Conservation (phyloP, 78 protist genomes). For the Dictyostelium firmibasis region DNA sequence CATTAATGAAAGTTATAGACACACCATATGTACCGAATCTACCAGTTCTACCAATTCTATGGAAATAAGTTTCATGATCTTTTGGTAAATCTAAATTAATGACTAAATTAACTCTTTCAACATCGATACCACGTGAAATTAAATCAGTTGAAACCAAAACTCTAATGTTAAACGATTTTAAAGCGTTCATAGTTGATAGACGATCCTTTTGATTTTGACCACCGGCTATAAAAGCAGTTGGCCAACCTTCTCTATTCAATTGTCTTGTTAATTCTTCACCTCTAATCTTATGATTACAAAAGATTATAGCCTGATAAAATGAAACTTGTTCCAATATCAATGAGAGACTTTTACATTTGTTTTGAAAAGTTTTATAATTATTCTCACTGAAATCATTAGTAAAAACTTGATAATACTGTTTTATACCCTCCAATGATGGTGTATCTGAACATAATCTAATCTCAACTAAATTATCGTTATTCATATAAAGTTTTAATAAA, state of each 20-base stretch:
- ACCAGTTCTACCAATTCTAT: slow-evolving; percentile 98
- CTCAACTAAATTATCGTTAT: neutral
- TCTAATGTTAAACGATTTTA: slow-evolving; percentile 91
- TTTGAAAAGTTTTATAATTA: slow-evolving; percentile 11
- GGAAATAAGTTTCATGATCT: slow-evolving; percentile 94
- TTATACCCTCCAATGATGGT: slow-evolving; percentile 52
- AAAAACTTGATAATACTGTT: slow-evolving; percentile 53
- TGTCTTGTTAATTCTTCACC: slow-evolving; percentile 37
- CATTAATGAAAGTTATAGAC: slow-evolving; percentile 89
- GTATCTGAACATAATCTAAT: slow-evolving; percentile 45
- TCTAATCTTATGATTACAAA: slow-evolving; percentile 20
- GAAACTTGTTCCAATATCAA: slow-evolving; percentile 30
- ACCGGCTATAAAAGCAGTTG: slow-evolving; percentile 43
- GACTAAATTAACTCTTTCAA: slow-evolving; percentile 95
- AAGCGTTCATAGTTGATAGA: slow-evolving; percentile 41
- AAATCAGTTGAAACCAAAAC: slow-evolving; percentile 79
- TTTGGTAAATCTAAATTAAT: slow-evolving; percentile 97
- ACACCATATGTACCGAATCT: slow-evolving; percentile 97
- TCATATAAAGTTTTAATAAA: slow-evolving; percentile 26
- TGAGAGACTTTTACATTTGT: neutral
- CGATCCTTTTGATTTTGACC: slow-evolving; percentile 46
- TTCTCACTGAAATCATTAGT: neutral
- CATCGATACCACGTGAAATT: slow-evolving; percentile 95
- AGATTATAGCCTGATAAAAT: slow-evolving; percentile 66
- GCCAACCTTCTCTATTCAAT: slow-evolving; percentile 49